These are phyloP conservation scores for Penicillium flavigenum DNA, from an alignment of 495 filamentous ascomycete genomes.

Conservation along the genomic window DNA sequence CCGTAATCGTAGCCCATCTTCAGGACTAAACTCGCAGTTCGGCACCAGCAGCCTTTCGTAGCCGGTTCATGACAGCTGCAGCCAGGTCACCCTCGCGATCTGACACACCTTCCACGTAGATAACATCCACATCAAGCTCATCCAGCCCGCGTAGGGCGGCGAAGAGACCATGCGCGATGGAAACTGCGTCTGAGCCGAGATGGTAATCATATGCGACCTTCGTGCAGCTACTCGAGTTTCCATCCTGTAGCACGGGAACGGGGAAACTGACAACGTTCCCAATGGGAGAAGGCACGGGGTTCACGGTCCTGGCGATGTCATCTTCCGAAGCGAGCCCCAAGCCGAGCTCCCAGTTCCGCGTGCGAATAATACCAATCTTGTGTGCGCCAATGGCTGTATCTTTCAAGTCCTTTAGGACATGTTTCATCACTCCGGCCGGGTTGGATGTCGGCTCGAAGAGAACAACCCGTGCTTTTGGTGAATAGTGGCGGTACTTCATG, in stretches of 20 bases:
- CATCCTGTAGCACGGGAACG: slow-evolving; percentile 31
- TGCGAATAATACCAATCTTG: slow-evolving; percentile 50
- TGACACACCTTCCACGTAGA: slow-evolving; percentile 86
- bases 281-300: slow-evolving; percentile 29
- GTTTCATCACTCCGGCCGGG: slow-evolving; percentile 32
- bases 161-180: slow-evolving; percentile 83
- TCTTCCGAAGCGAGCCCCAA: slow-evolving; percentile 32
- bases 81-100: slow-evolving; percentile 74
- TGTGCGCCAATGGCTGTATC: slow-evolving; percentile 39
- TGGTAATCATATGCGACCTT: slow-evolving; percentile 50
- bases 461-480: slow-evolving; percentile 82
- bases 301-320: slow-evolving; percentile 25
- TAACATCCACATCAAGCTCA: slow-evolving; percentile 71
- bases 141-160: slow-evolving; percentile 84
- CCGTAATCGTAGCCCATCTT: slow-evolving; percentile 12
- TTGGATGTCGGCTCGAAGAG: slow-evolving; percentile 63
- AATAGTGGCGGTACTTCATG: slow-evolving; percentile 99
- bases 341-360: slow-evolving; percentile 43
- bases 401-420: slow-evolving; percentile 38
- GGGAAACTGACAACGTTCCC: slow-evolving; percentile 35
- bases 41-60: slow-evolving; percentile 78
- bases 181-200: slow-evolving; percentile 64
- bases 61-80: slow-evolving; percentile 94
- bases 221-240: slow-evolving; percentile 22
- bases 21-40: slow-evolving; percentile 38